phyloP scores from a whole-genome alignment of 1,284 basidiomycete genomes.

The Rhodotorula sp. region DNA sequence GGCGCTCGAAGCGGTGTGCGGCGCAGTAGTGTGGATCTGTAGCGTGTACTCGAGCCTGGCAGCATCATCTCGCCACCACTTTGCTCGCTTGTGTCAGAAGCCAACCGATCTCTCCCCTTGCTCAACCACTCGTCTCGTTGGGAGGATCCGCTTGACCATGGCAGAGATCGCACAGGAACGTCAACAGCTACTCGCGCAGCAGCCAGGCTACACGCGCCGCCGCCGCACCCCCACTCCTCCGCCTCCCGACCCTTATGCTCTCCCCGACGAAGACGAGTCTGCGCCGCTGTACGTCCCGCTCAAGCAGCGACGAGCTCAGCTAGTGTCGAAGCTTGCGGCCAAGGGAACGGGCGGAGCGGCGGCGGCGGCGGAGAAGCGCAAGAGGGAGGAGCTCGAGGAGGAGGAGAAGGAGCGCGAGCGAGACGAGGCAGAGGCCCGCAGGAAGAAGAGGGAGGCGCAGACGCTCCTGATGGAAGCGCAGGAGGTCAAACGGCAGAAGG shows the following conservation, averaged over 20 bases:
- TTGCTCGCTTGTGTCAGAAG: too few relatives aligned
- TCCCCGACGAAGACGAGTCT: conserved; percentile 23
- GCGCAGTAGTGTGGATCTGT: not conserved
- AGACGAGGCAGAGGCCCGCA: conserved; percentile 69
- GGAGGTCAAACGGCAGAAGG: conserved; percentile 80
- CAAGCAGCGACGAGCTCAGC: conserved; percentile 76
- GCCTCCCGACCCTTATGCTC: conserved; percentile 21
- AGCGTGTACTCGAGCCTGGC: not conserved
- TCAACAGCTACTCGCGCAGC: not conserved
- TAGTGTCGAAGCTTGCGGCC: conserved; percentile 64
- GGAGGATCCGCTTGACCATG: not conserved
- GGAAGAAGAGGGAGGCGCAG: conserved; percentile 67
- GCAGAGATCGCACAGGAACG: not conserved
- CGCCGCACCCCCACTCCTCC: conserved; percentile 25
- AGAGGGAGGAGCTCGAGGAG: conserved; percentile 58
- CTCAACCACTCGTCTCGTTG: not conserved
- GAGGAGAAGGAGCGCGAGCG: conserved; percentile 8
- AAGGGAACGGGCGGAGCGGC: conserved; percentile 50
- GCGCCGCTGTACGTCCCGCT: conserved; percentile 71
- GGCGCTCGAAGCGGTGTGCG: conserved; percentile 1
- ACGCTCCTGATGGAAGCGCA: conserved; percentile 86
- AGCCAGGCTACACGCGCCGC: conserved; percentile 18
- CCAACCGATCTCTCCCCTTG: not conserved
- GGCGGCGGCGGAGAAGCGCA: conserved; percentile 54
- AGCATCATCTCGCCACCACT: too few relatives aligned